Evolutionary conservation across 495 filamentous ascomycete genomes (phyloP).

Genomic region (Saxophila tyrrhenica): DNA sequence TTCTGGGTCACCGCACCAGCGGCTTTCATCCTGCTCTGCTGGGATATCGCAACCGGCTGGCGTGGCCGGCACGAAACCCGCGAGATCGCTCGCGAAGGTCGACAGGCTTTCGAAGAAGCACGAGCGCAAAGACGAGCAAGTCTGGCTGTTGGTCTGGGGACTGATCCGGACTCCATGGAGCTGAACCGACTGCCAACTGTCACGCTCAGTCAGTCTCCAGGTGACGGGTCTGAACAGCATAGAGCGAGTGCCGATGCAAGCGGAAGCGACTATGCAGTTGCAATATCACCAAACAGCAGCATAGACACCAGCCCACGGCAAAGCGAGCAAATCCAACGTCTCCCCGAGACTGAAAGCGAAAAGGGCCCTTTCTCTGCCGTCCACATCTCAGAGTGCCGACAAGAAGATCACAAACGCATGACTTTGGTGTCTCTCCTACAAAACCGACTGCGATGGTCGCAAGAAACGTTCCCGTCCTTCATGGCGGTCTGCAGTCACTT

Average conservation of each 20-base stretch:
- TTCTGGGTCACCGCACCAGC: slow-evolving; percentile 53
- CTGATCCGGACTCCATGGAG: not conserved
- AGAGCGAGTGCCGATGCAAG: not conserved
- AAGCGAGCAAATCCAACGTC: no score
- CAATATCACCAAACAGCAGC: not conserved
- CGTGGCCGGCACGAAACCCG: slow-evolving; percentile 45
- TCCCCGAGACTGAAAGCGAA: no score
- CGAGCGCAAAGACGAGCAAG: slow-evolving; percentile 24
- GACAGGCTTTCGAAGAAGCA: slow-evolving; percentile 40
- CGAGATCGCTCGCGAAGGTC: slow-evolving; percentile 45
- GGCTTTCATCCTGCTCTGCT: slow-evolving; percentile 50
- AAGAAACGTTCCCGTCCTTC: slow-evolving; percentile 55
- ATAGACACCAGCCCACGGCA: not conserved
- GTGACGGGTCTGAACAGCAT: not conserved
- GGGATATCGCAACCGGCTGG: slow-evolving; percentile 51
- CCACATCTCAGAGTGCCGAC: not conserved
- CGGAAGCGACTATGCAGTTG: not conserved
- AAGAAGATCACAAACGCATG: not conserved
- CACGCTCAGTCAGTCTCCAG: not conserved
- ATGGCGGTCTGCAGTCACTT: slow-evolving; percentile 48
- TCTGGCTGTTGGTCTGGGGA: not conserved
- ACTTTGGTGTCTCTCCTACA: not conserved
- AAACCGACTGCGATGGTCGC: slow-evolving; percentile 33
- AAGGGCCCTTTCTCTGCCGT: no score
- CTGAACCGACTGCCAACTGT: not conserved